These are phyloP conservation scores for Solanum pennellii DNA, from an alignment of 257 asterid genomes.

Conservation along the genomic window DNA sequence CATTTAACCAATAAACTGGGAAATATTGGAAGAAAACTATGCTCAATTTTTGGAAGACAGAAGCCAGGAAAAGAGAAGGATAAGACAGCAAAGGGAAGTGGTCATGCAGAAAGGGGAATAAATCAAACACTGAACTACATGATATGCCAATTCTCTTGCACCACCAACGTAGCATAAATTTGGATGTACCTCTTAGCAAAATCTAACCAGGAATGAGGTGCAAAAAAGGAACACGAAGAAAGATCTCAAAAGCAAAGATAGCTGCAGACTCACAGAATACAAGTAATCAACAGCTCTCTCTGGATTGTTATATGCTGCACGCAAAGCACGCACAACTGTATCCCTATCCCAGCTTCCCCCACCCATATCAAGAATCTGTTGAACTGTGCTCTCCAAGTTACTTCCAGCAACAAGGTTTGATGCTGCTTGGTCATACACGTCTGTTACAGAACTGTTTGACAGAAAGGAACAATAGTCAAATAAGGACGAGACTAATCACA, in stretches of 20 bases:
- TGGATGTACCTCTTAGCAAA: neutral
- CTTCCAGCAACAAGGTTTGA: constrained; percentile 81
- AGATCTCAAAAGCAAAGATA: neutral
- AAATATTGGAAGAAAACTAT: neutral
- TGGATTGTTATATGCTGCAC: constrained; percentile 87
- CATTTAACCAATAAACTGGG: neutral
- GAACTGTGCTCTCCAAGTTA: constrained; percentile 64
- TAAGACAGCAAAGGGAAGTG: neutral
- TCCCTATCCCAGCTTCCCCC: constrained; percentile 93
- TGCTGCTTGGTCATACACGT: constrained; percentile 76
- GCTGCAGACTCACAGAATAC: constrained; percentile 55
- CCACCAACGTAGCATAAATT: neutral
- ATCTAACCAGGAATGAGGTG: neutral
- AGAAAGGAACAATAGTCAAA: neutral
- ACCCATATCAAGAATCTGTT: constrained; percentile 85
- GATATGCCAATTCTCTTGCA: neutral
- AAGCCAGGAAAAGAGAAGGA: neutral
- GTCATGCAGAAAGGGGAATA: neutral
- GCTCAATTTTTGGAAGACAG: neutral
- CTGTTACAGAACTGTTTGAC: constrained; percentile 40
- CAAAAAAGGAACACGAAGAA: neutral
- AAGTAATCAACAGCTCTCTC: constrained; percentile 90
- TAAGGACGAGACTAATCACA: neutral
- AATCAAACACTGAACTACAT: neutral
- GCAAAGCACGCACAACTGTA: constrained; percentile 64